Evolutionary conservation across 768 basidiomycete genomes (phyloP).

Genomic region (Russula ochroleuca): DNA sequence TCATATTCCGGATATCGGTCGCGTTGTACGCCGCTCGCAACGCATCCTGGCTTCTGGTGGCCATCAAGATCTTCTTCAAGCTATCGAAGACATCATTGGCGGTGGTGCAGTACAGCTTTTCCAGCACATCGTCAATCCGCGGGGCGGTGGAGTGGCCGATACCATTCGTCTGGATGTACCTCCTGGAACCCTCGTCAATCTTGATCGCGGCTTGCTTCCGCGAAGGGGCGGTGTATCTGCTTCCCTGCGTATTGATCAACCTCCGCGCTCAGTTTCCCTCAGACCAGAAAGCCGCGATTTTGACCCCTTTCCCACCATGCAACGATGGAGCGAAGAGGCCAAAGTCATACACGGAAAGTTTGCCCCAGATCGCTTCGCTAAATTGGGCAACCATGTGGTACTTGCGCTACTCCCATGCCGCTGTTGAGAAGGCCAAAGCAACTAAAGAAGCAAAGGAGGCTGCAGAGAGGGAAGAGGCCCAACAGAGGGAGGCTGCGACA

Average conservation of each 20-base stretch:
- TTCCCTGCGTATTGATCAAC: constrained; percentile 60
- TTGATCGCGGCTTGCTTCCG: constrained; percentile 52
- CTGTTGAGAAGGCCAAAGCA: constrained; percentile 55
- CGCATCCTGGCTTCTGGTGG: constrained; percentile 43
- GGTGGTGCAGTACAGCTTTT: constrained; percentile 78
- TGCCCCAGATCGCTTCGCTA: constrained; percentile 59
- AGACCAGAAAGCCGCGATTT: constrained; percentile 56
- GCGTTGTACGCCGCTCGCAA: constrained; percentile 39
- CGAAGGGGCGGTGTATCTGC: constrained; percentile 47
- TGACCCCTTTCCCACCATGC: constrained; percentile 73
- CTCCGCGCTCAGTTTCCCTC: constrained; percentile 39
- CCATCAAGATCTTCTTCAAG: constrained; percentile 58
- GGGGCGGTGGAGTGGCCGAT: constrained; percentile 49
- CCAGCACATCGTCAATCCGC: constrained; percentile 71
- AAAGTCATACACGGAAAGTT: constrained; percentile 77
- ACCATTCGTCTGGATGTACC: constrained; percentile 77
- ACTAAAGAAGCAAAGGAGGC: constrained; percentile 42
- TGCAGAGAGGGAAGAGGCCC: constrained; percentile 50
- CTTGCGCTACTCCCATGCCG: constrained; percentile 76
- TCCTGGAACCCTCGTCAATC: constrained; percentile 54
- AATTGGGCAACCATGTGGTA: constrained; percentile 65
- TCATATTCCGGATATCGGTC: constrained; percentile 42
- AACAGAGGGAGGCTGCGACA: constrained; percentile 36
- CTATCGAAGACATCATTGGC: constrained; percentile 77
- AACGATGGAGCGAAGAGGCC: constrained; percentile 87